These are phyloP conservation scores for Candida easanensis DNA, from an alignment of 805 yeast species.

Conservation along the genomic window DNA sequence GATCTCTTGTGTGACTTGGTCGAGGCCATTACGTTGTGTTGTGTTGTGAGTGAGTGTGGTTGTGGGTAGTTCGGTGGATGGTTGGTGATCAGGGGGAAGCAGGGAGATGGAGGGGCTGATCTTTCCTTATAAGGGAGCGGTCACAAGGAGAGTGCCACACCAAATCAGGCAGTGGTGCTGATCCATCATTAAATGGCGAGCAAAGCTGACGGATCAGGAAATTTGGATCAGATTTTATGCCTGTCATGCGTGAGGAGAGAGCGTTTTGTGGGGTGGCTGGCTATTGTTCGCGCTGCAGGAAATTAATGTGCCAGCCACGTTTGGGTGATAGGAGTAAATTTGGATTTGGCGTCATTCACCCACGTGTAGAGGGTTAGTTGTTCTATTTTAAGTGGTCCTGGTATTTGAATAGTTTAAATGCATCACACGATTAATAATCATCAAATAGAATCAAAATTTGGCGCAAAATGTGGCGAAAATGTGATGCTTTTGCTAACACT, in stretches of 20 bases:
- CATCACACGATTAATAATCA: no score
- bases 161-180: not conserved
- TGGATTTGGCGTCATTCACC: no score
- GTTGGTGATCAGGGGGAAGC: slow-evolving; percentile 19
- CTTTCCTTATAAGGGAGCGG: not conserved
- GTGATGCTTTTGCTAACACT: no score
- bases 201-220: slow-evolving; percentile 1
- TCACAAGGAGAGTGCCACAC: not conserved
- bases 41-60: slow-evolving; percentile 1
- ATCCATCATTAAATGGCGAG: slow-evolving; percentile 5
- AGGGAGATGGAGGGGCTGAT: not conserved
- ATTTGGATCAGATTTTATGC: not conserved
- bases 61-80: slow-evolving; percentile 22
- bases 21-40: slow-evolving; percentile 1
- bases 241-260: not conserved
- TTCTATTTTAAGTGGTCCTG: no score
- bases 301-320: slow-evolving; percentile 3
- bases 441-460: no score
- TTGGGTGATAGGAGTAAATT: no score
- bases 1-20: slow-evolving; percentile 32
- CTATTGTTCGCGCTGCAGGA: slow-evolving; percentile 2
- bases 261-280: slow-evolving; percentile 2
- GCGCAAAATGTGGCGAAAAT: no score
- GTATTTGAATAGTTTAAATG: no score
- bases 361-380: no score